Conservation (phyloP, 192 early-diverging fungal genomes). For the Phycomyces nitens region DNA sequence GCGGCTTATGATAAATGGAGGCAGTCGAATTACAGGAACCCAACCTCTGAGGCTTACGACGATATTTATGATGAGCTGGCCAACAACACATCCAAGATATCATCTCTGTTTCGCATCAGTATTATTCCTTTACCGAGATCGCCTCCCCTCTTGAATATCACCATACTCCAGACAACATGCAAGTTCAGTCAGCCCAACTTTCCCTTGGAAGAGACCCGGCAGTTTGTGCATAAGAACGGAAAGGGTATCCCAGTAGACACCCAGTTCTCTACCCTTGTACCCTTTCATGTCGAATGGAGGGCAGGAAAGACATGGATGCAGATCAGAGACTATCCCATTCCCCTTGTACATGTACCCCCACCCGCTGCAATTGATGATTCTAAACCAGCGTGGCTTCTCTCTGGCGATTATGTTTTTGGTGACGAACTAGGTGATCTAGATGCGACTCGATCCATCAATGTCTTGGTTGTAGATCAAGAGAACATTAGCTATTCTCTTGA, state of each 20-base stretch:
- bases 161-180: slow-evolving; percentile 14
- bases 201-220: slow-evolving; percentile 27
- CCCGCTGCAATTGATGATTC: neutral
- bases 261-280: slow-evolving; percentile 33
- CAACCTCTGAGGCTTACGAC: slow-evolving; percentile 1
- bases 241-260: slow-evolving; percentile 38
- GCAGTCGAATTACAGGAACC: slow-evolving; percentile 3
- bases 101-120: slow-evolving; percentile 15
- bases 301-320: slow-evolving; percentile 36
- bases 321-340: slow-evolving; percentile 42
- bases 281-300: slow-evolving; percentile 36
- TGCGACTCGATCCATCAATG: slow-evolving; percentile 22
- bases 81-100: neutral
- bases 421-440: slow-evolving; percentile 34
- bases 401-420: slow-evolving; percentile 42
- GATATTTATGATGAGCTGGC: neutral
- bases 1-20: neutral
- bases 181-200: slow-evolving; percentile 27
- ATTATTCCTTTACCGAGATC: slow-evolving; percentile 15
- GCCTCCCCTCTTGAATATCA: slow-evolving; percentile 31
- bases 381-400: slow-evolving; percentile 25
- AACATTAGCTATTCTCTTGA: slow-evolving; percentile 15
- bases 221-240: slow-evolving; percentile 40
- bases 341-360: slow-evolving; percentile 38
- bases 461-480: neutral